A percentile compares a stretch with the other conserved stretches of the same genome.
Evolutionary conservation across 257 asterid species (phyloP).

Genomic region (Rehmannia glutinosa): DNA sequence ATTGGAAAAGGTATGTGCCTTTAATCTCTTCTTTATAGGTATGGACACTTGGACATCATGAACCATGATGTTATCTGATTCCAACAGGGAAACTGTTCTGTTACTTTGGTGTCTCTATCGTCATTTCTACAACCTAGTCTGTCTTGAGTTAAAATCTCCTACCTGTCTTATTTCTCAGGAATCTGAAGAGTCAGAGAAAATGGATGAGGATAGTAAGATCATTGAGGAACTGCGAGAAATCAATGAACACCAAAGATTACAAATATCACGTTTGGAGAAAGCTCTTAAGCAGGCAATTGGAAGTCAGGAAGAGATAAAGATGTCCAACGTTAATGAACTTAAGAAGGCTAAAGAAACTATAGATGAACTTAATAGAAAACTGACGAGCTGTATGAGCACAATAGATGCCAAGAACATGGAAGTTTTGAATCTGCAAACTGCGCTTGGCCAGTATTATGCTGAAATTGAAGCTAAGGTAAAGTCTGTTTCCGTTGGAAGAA

Average conservation of each 20-base stretch:
- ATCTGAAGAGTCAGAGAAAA: constrained; percentile 96
- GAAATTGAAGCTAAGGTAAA: constrained; percentile 96
- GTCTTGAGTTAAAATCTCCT: constrained; percentile 15
- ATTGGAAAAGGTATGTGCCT: constrained; percentile 71
- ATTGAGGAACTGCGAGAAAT: constrained; percentile 82
- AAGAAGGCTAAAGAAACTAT: constrained; percentile 65
- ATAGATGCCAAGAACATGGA: constrained; percentile 85
- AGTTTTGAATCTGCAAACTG: constrained; percentile 94
- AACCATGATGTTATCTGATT: constrained; percentile 11
- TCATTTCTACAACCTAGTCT: neutral
- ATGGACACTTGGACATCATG: constrained; percentile 10
- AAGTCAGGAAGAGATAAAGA: constrained; percentile 64
- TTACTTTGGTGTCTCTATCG: constrained; percentile 1
- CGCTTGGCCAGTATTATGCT: constrained; percentile 97
- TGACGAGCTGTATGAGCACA: constrained; percentile 57
- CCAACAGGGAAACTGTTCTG: neutral
- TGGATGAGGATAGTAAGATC: constrained; percentile 92
- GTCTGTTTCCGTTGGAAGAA: constrained; percentile 9
- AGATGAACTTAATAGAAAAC: constrained; percentile 71
- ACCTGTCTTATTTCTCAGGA: constrained; percentile 48
- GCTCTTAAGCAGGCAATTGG: constrained; percentile 68
- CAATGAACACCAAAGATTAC: constrained; percentile 69
- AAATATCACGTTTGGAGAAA: constrained; percentile 68
- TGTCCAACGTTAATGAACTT: constrained; percentile 50
- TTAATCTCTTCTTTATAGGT: constrained; percentile 1